Conservation (phyloP, 73 alveolate genomes). For the Tetrahymena malaccensis region DNA sequence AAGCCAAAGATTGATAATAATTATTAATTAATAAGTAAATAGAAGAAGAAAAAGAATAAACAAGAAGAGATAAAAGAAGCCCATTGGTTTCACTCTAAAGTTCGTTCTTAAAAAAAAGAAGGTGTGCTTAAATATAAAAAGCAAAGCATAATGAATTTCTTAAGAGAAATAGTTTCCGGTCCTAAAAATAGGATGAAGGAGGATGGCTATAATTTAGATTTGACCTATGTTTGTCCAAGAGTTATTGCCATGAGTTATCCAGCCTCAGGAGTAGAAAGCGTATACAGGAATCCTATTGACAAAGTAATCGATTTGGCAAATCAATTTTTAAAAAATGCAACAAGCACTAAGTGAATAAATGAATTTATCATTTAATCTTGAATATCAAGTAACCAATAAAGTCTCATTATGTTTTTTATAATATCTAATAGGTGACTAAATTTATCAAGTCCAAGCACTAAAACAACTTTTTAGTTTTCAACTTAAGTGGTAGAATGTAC, state of each 20-base stretch:
- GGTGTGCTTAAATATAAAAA: neutral
- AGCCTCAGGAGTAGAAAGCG: conserved; percentile 67
- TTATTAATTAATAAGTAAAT: neutral
- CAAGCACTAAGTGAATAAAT: neutral
- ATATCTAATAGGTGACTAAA: neutral
- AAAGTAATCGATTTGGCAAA: conserved; percentile 49
- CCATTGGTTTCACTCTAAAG: neutral
- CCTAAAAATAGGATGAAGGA: conserved; percentile 45
- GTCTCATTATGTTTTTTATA: neutral
- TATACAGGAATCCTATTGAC: conserved; percentile 65
- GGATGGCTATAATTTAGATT: conserved; percentile 60
- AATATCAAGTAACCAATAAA: neutral
- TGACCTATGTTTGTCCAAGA: conserved; percentile 64
- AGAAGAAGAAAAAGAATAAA: neutral
- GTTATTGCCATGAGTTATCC: conserved; percentile 81
- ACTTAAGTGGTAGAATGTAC: conserved; percentile 70
- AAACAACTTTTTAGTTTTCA: conserved; percentile 27
- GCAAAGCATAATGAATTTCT: conserved; percentile 11
- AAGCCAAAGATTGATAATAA: neutral
- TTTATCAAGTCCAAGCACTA: neutral
- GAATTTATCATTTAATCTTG: neutral
- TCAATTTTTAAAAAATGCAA: conserved; percentile 18
- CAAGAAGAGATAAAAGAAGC: neutral
- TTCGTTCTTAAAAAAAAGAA: neutral
- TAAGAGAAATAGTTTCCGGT: conserved; percentile 47